Evolutionary conservation across 2,329 filamentous ascomycete genomes (phyloP).

Genomic region (Cordyceps pruinosa): DNA sequence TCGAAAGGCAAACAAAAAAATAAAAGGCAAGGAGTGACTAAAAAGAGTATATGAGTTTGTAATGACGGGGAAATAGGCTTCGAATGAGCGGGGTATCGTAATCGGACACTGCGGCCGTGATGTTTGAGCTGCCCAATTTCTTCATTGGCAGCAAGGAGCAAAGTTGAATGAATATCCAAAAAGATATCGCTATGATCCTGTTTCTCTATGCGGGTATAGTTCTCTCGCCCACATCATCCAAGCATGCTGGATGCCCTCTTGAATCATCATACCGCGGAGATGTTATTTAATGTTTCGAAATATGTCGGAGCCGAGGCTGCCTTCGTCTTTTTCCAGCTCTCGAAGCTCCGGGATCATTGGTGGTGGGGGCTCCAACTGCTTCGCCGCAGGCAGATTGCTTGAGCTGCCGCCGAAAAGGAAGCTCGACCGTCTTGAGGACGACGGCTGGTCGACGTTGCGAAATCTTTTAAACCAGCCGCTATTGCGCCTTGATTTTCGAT

Average conservation of each 20-base stretch:
- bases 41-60: conserved; percentile 12
- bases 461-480: conserved; percentile 55
- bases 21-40: conserved; percentile 6
- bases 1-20: neutral
- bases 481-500: conserved; percentile 47
- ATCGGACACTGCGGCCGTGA: conserved; percentile 3
- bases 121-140: neutral
- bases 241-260: conserved; percentile 2
- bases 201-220: neutral
- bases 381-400: conserved; percentile 22
- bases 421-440: conserved; percentile 36
- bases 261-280: neutral
- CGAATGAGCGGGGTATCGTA: conserved; percentile 11
- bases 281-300: conserved; percentile 49
- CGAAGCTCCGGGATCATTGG: conserved; percentile 55
- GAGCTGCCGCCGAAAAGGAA: conserved; percentile 35
- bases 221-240: neutral
- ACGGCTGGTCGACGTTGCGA: conserved; percentile 29
- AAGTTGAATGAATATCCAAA: conserved; percentile 7
- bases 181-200: neutral
- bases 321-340: conserved; percentile 43
- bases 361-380: conserved; percentile 44
- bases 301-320: conserved; percentile 43
- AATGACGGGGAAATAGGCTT: neutral
- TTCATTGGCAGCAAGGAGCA: neutral